Evolutionary conservation across 331 rosid genomes (phyloP).

Genomic region (Ulmus americana): DNA sequence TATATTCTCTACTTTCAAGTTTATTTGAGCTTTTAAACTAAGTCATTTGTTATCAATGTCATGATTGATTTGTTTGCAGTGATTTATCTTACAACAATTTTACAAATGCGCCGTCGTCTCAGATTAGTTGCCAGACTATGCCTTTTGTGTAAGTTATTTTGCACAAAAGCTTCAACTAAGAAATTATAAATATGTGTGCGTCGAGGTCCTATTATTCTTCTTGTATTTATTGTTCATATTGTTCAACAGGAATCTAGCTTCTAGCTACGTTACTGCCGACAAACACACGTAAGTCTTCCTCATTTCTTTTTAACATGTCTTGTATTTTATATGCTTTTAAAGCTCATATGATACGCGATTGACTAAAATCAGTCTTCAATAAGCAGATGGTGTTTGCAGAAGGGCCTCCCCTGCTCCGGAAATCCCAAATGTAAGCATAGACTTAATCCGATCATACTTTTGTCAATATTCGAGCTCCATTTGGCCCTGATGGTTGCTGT

Average conservation of each 20-base stretch:
- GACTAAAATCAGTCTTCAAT: constrained; percentile 18
- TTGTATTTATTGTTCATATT: neutral
- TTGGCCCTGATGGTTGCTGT: constrained; percentile 4
- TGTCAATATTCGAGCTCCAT: neutral
- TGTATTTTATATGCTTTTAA: neutral
- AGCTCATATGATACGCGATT: neutral
- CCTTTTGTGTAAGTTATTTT: constrained; percentile 41
- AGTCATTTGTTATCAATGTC: constrained; percentile 13
- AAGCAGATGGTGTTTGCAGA: constrained; percentile 62
- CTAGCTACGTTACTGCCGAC: constrained; percentile 41
- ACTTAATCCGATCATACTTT: constrained; percentile 1
- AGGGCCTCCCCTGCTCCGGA: constrained; percentile 50
- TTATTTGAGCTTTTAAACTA: neutral
- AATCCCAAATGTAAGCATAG: constrained; percentile 43
- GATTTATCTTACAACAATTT: constrained; percentile 76
- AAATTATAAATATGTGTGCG: neutral
- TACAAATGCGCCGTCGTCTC: constrained; percentile 25
- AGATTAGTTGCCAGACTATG: constrained; percentile 24
- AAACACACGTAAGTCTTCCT: constrained; percentile 31
- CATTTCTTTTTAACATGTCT: neutral
- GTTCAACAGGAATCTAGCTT: constrained; percentile 49
- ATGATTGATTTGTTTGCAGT: constrained; percentile 34
- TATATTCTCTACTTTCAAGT: neutral
- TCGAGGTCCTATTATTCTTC: neutral
- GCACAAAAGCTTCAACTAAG: neutral